A percentile compares a stretch with the other conserved stretches of the same genome.
These are phyloP conservation scores for Aureobasidium leucospermi DNA, from an alignment of 2,329 filamentous ascomycete species.

Conservation along the genomic window DNA sequence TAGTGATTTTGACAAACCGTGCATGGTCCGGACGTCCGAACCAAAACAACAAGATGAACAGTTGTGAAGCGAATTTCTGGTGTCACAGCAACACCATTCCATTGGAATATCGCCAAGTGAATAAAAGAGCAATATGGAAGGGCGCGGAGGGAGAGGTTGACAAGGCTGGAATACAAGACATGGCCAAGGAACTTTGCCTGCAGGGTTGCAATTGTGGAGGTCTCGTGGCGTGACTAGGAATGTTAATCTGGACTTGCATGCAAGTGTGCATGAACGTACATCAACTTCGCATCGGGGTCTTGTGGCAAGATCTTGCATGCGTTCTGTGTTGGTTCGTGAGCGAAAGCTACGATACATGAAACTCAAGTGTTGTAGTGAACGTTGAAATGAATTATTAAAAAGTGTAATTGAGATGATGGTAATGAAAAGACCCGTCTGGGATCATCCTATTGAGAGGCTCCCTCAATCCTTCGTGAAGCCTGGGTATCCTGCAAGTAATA, in stretches of 20 bases:
- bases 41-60: not conserved
- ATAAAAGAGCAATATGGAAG: not conserved
- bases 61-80: not conserved
- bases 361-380: too few species aligned
- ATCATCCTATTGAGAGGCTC: not conserved
- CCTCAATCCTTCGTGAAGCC: slow-evolving; percentile 9
- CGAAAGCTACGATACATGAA: too few species aligned
- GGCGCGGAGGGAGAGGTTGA: not conserved
- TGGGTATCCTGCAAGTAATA: slow-evolving; percentile 14
- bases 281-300: not conserved
- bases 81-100: slow-evolving; percentile 1
- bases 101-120: not conserved
- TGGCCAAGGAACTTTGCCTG: not conserved
- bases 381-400: not conserved
- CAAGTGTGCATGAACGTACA: not conserved
- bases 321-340: too few species aligned
- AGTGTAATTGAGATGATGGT: not conserved
- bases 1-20: not conserved
- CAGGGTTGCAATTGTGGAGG: not conserved
- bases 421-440: not conserved
- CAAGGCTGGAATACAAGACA: not conserved
- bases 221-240: not conserved
- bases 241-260: not conserved
- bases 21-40: not conserved
- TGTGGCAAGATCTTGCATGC: not conserved